Conservation (phyloP, 2,329 filamentous ascomycete species). For the Penicillium hordei region DNA sequence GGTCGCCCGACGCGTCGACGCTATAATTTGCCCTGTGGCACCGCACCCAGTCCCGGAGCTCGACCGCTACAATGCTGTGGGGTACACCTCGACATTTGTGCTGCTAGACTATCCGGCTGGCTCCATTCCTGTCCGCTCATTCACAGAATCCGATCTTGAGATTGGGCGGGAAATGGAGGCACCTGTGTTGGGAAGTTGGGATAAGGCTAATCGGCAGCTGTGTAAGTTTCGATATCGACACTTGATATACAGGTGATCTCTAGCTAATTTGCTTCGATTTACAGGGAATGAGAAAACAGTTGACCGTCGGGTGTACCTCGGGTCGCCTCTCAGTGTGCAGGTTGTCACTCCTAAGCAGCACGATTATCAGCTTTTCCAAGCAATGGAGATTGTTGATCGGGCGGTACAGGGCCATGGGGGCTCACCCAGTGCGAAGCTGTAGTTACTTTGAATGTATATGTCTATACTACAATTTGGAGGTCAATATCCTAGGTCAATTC, state of each 20-base stretch:
- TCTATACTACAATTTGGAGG: neutral
- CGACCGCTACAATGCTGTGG: slow-evolving; percentile 62
- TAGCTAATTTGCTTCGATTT: slow-evolving; percentile 7
- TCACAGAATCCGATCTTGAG: slow-evolving; percentile 52
- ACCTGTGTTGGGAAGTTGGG: slow-evolving; percentile 55
- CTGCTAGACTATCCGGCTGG: slow-evolving; percentile 64
- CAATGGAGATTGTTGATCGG: slow-evolving; percentile 55
- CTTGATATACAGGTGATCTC: neutral
- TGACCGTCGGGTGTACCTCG: slow-evolving; percentile 55
- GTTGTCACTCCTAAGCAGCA: slow-evolving; percentile 56
- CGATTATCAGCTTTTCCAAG: slow-evolving; percentile 54
- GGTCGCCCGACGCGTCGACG: slow-evolving; percentile 49
- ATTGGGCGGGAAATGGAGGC: slow-evolving; percentile 47
- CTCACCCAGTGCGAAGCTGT: slow-evolving; percentile 22
- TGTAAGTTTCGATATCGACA: slow-evolving; percentile 44
- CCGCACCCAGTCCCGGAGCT: slow-evolving; percentile 63
- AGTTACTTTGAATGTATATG: slow-evolving; percentile 1
- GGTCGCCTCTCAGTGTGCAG: slow-evolving; percentile 57
- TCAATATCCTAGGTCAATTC: neutral
- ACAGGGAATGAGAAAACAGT: slow-evolving; percentile 49
- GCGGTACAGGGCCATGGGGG: slow-evolving; percentile 25
- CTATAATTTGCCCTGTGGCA: slow-evolving; percentile 63
- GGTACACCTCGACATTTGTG: slow-evolving; percentile 63
- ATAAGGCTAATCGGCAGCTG: slow-evolving; percentile 58
- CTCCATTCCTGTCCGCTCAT: slow-evolving; percentile 54